phyloP scores from a whole-genome alignment of 805 yeast species.

The Starmera pachycereana region DNA sequence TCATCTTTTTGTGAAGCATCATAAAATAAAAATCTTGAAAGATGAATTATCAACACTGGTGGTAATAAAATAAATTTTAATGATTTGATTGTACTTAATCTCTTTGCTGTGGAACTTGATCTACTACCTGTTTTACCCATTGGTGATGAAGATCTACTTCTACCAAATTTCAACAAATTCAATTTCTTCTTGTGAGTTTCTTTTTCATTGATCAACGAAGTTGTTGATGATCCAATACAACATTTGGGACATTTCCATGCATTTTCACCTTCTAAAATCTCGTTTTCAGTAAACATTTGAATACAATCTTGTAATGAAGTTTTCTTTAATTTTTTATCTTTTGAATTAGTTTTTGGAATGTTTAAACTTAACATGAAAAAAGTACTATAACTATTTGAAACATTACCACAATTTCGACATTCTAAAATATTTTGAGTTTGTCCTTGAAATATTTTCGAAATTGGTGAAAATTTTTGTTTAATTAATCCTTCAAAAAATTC shows the following conservation, averaged over 20 bases:
- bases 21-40: constrained; percentile 62
- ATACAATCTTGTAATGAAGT: constrained; percentile 55
- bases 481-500: constrained; percentile 50
- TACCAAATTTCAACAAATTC: constrained; percentile 11
- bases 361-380: constrained; percentile 56
- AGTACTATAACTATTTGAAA: constrained; percentile 48
- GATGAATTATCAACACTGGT: constrained; percentile 65
- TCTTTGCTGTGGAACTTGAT: constrained; percentile 10
- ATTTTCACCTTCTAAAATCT: constrained; percentile 57
- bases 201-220: not conserved
- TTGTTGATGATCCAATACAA: constrained; percentile 3
- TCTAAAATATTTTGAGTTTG: constrained; percentile 55
- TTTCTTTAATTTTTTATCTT: constrained; percentile 22
- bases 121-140: constrained; percentile 3
- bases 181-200: constrained; percentile 9
- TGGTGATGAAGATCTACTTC: constrained; percentile 20
- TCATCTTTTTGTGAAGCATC: constrained; percentile 44
- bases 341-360: constrained; percentile 32
- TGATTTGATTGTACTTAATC: constrained; percentile 45
- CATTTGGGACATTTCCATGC: constrained; percentile 84
- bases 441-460: constrained; percentile 60
- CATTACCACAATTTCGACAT: constrained; percentile 56
- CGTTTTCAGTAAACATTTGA: constrained; percentile 49
- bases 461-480: constrained; percentile 56
- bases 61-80: constrained; percentile 75